phyloP scores from a whole-genome alignment of 768 basidiomycete species.

The Chalciporus sphaerocephalus region DNA sequence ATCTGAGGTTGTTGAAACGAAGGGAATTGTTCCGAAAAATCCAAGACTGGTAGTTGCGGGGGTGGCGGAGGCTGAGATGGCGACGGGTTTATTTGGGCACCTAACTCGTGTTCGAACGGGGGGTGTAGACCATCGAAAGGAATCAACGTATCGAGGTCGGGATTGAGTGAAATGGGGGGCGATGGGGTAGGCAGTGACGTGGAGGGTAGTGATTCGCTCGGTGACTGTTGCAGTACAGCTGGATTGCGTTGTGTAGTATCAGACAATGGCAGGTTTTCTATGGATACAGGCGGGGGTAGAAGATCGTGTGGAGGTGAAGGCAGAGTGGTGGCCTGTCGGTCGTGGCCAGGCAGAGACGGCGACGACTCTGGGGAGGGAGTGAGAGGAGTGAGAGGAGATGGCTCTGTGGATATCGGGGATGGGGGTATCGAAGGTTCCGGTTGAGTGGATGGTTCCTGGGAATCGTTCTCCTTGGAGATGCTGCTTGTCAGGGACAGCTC shows the following conservation, averaged over 20 bases:
- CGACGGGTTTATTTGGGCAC: constrained; percentile 16
- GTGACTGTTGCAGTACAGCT: background rate
- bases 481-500: background rate
- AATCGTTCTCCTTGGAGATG: constrained; percentile 1
- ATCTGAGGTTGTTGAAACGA: constrained; percentile 24
- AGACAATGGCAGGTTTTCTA: constrained; percentile 1
- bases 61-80: constrained; percentile 5
- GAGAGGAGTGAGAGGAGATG: constrained; percentile 21
- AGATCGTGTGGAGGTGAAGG: constrained; percentile 7
- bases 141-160: constrained; percentile 25
- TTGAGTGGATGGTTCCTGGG: background rate
- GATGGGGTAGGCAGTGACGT: constrained; percentile 1
- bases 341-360: constrained; percentile 24
- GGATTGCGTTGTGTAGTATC: background rate
- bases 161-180: constrained; percentile 13
- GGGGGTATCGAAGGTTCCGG: no score
- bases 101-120: constrained; percentile 16
- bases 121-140: constrained; percentile 24
- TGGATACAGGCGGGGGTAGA: constrained; percentile 2
- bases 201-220: constrained; percentile 1
- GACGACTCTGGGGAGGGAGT: constrained; percentile 22
- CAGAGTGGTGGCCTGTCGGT: constrained; percentile 13
- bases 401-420: no score
- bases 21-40: constrained; percentile 23
- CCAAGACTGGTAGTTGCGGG: constrained; percentile 18